Evolutionary conservation across 179 eudicot species (phyloP).

Genomic region (Corrigiola litoralis): DNA sequence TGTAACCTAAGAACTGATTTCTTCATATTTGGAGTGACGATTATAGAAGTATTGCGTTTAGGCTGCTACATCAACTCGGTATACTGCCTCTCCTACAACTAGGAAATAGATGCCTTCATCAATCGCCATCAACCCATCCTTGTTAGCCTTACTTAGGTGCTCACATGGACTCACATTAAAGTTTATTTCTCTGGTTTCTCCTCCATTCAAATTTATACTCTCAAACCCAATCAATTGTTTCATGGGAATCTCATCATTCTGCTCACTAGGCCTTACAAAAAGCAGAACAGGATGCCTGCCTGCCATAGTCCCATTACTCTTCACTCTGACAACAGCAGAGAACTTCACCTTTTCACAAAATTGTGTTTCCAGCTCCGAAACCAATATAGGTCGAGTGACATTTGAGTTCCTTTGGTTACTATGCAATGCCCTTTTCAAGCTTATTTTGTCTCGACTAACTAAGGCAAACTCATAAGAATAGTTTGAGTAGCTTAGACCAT

Average conservation of each 20-base stretch:
- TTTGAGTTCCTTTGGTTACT: slow-evolving; percentile 15
- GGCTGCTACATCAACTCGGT: slow-evolving; percentile 5
- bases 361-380: slow-evolving; percentile 24
- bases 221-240: slow-evolving; percentile 51
- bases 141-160: slow-evolving; percentile 29
- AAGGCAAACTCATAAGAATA: slow-evolving; percentile 36
- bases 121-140: slow-evolving; percentile 31
- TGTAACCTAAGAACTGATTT: not conserved
- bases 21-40: too few species aligned
- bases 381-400: slow-evolving; percentile 21
- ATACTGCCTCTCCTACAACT: slow-evolving; percentile 22
- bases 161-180: slow-evolving; percentile 37
- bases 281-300: slow-evolving; percentile 60
- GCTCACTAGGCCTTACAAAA: slow-evolving; percentile 30
- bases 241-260: slow-evolving; percentile 30
- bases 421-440: slow-evolving; percentile 7
- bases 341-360: slow-evolving; percentile 26
- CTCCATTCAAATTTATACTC: slow-evolving; percentile 32
- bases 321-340: slow-evolving; percentile 34
- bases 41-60: not conserved
- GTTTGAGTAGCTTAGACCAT: slow-evolving; percentile 60
- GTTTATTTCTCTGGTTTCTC: slow-evolving; percentile 19
- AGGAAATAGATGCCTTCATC: slow-evolving; percentile 20
- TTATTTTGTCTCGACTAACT: slow-evolving; percentile 22
- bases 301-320: slow-evolving; percentile 37